These are phyloP conservation scores for Protostelium mycophagum DNA, from an alignment of 78 protist genomes.

Conservation along the genomic window DNA sequence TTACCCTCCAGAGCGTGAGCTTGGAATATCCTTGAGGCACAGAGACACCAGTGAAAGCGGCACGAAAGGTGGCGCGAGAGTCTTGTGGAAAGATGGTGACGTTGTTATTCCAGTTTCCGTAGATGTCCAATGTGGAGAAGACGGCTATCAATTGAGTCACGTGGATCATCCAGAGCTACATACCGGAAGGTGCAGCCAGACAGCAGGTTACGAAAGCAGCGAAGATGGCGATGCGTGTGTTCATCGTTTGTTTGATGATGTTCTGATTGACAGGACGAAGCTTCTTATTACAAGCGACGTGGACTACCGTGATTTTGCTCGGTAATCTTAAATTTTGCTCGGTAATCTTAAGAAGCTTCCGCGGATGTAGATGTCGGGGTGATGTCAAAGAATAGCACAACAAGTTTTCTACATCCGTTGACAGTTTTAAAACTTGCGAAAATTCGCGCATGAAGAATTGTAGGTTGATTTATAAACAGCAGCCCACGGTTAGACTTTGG, in stretches of 20 bases:
- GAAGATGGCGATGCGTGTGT: background rate
- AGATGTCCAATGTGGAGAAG: background rate
- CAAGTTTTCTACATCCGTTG: no score
- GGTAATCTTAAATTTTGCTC: no score
- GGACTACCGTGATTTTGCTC: no score
- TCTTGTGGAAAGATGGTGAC: background rate
- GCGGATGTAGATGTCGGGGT: no score
- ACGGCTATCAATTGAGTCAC: background rate
- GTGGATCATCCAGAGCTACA: background rate
- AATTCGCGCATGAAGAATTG: no score
- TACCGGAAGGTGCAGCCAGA: background rate
- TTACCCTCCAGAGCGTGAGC: background rate
- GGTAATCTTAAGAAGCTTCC: no score
- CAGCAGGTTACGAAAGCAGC: background rate
- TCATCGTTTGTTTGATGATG: background rate
- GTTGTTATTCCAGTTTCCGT: background rate
- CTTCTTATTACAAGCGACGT: no score
- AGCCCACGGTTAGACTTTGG: no score
- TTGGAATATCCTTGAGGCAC: background rate
- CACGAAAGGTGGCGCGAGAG: background rate
- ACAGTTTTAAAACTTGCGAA: no score
- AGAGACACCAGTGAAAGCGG: background rate
- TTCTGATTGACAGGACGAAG: no score
- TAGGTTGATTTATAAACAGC: no score
- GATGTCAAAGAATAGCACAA: no score